Base-by-base conservation (phyloP, 192 early-diverging fungal species). In the Spizellomyces punctatus region DNA sequence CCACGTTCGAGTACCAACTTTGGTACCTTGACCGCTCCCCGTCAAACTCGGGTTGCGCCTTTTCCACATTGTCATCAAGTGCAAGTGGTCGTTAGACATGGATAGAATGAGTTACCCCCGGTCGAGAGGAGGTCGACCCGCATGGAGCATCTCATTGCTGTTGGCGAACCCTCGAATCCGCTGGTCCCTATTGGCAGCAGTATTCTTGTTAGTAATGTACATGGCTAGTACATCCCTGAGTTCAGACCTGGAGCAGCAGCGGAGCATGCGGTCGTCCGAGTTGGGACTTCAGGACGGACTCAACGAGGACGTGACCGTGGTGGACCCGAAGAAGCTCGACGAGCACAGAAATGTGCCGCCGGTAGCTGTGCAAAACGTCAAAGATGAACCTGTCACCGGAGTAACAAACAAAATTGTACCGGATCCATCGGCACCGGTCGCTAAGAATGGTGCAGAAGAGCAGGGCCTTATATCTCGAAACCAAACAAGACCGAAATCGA, bases 111-210 rank as follows among this genome's bases (percentile, higher is more conserved):
- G 27, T 36, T 36, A 36, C 27, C 27, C 27, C 1, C 27, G 27
- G 27, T 36, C 27, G 3, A 36, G 27, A 36, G 27, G 27, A 36
- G 27, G 27, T 36, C 27, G 27, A 36, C 27, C 27, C 3, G 27
- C 3, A 36, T 36, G 27, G 27, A 36, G 27, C 27, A 0, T 54
- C 4, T 12, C 50, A 2, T 54, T 54, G 50, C 50, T 54, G 50
- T 61, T 61, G 14, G 42, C 22, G 36, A 61, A 61, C 59, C 59
- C 59, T 19, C 59, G 59, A 16, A 42, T 61, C 17, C 17, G 59
- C 6, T 61, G 59, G 59, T 41, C 59, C 5, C 21, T 41, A 41
- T 16, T 61, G 59, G 59, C 59, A 61, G 17, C 59, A 6, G 59
- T 17, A 27, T 14, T 61, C 22, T 16, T 61, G 14, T 16, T 61